Evolutionary conservation across 495 filamentous ascomycete species (phyloP).

Genomic region (Penicillium chermesinum): DNA sequence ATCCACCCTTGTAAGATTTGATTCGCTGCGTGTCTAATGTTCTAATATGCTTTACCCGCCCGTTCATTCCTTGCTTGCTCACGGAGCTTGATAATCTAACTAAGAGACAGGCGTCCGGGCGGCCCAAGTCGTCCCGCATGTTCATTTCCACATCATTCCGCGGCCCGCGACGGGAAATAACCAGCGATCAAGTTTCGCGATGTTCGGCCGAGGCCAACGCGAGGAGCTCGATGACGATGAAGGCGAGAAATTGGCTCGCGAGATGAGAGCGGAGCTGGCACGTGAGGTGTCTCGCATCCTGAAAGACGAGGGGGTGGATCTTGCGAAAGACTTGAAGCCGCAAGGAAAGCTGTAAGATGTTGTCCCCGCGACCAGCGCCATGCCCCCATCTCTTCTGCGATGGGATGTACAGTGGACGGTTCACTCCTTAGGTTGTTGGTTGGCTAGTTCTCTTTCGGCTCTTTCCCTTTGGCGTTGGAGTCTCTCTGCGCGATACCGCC

Average conservation of each 20-base stretch:
- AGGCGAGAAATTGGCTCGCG: slow-evolving; percentile 54
- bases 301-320: slow-evolving; percentile 39
- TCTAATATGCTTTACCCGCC: not conserved
- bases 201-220: slow-evolving; percentile 81
- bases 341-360: slow-evolving; percentile 27
- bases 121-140: slow-evolving; percentile 85
- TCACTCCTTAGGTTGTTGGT: not conserved
- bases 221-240: slow-evolving; percentile 86
- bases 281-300: slow-evolving; percentile 47
- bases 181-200: slow-evolving; percentile 55
- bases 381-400: not conserved
- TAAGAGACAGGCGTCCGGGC: slow-evolving; percentile 58
- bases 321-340: slow-evolving; percentile 18
- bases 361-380: too few relatives aligned
- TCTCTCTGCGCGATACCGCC: not conserved
- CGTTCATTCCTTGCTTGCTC: not conserved
- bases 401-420: not conserved
- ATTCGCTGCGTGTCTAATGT: not conserved
- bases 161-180: slow-evolving; percentile 40
- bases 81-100: slow-evolving; percentile 6
- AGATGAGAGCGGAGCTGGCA: slow-evolving; percentile 58
- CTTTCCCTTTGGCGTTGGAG: not conserved
- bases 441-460: not conserved
- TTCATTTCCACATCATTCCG: slow-evolving; percentile 91
- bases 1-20: not conserved